Conservation (phyloP, 768 basidiomycete genomes). For the Mycena crocata region DNA sequence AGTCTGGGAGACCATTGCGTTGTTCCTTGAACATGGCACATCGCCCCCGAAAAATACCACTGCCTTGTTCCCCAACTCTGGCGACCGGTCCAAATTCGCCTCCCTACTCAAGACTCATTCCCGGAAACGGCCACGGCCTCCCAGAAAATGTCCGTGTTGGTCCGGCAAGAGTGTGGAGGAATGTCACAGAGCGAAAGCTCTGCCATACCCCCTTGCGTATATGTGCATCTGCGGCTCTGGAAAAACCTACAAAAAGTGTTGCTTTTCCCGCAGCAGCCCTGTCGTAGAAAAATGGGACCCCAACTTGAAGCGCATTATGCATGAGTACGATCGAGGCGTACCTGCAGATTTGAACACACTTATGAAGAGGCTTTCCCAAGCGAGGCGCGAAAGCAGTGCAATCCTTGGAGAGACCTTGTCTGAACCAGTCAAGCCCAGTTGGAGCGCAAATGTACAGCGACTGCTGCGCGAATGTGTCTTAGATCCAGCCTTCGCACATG, state of each 20-base stretch:
- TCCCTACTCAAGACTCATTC: not conserved
- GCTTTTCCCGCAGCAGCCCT: not conserved
- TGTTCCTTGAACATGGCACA: slow-evolving; percentile 19
- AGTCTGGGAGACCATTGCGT: slow-evolving; percentile 13
- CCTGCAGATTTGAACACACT: not conserved
- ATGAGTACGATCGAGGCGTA: slow-evolving; percentile 1
- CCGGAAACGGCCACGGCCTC: not conserved
- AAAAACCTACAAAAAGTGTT: slow-evolving; percentile 7
- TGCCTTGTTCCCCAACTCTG: not conserved
- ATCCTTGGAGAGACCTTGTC: not conserved
- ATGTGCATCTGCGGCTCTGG: slow-evolving; percentile 17
- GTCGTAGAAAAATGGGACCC: slow-evolving; percentile 20
- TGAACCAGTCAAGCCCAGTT: not conserved
- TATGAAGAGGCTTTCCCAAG: not conserved
- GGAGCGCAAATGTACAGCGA: not conserved
- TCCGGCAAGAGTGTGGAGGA: slow-evolving; percentile 7
- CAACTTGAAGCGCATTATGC: slow-evolving; percentile 1
- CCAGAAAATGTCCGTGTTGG: slow-evolving; percentile 19
- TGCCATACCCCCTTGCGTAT: slow-evolving; percentile 14
- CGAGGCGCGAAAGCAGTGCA: not conserved
- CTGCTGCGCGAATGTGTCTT: not conserved
- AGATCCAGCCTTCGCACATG: slow-evolving; percentile 21
- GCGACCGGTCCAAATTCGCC: slow-evolving; percentile 2
- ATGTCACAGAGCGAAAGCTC: slow-evolving; percentile 4
- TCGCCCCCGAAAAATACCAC: not conserved